A percentile compares a stretch with the other conserved stretches of the same genome.
phyloP scores from a whole-genome alignment of 2,329 filamentous ascomycete species.

The Camptophora hylomeconis region DNA sequence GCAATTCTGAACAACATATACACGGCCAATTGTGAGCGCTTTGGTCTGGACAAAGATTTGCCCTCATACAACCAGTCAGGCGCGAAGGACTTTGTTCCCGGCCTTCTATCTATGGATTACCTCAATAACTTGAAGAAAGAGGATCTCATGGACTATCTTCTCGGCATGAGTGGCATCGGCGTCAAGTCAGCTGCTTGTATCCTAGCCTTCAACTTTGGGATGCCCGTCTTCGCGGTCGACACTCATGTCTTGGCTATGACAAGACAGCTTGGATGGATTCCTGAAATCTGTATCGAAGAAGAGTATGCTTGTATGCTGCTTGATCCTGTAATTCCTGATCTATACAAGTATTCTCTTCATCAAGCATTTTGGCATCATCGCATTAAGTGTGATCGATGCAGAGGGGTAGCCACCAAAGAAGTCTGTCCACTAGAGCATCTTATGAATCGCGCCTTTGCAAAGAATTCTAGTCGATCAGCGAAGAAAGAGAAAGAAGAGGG shows the following conservation, averaged over 20 bases:
- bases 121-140: slow-evolving; percentile 12
- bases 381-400: slow-evolving; percentile 45
- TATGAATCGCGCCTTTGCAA: slow-evolving; percentile 3
- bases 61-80: slow-evolving; percentile 2
- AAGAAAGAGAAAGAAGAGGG: no score
- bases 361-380: slow-evolving; percentile 49
- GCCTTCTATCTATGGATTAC: slow-evolving; percentile 16
- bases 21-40: slow-evolving; percentile 1
- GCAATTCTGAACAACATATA: slow-evolving; percentile 4
- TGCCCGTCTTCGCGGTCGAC: slow-evolving; percentile 51
- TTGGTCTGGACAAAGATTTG: background rate
- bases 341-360: slow-evolving; percentile 51
- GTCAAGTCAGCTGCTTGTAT: slow-evolving; percentile 53
- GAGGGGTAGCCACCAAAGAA: slow-evolving; percentile 41
- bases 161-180: slow-evolving; percentile 40
- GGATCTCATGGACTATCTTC: slow-evolving; percentile 11
- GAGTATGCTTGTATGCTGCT: slow-evolving; percentile 31
- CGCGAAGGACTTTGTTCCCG: slow-evolving; percentile 14
- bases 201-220: slow-evolving; percentile 48
- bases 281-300: slow-evolving; percentile 24
- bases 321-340: slow-evolving; percentile 45
- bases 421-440: slow-evolving; percentile 10
- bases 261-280: slow-evolving; percentile 51
- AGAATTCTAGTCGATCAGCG: no score
- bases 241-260: slow-evolving; percentile 52